Conservation (phyloP, 345 rosid genomes). For the Aurinia saxatilis region DNA sequence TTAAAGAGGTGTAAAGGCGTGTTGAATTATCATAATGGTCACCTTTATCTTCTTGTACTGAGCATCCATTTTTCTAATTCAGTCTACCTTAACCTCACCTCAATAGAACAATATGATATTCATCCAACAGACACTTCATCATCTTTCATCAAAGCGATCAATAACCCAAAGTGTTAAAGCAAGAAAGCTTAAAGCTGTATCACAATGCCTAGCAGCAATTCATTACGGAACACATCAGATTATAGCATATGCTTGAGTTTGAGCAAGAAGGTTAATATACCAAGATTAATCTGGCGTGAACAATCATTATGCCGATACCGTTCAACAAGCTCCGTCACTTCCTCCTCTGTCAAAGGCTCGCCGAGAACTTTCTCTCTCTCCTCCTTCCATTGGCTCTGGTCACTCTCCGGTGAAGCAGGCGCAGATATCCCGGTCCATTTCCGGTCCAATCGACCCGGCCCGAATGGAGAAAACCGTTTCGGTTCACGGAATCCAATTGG, state of each 20-base stretch:
- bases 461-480: slow-evolving; percentile 82
- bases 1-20: no score
- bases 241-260: background rate
- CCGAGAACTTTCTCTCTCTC: slow-evolving; percentile 51
- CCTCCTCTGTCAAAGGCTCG: slow-evolving; percentile 57
- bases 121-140: background rate
- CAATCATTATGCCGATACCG: slow-evolving; percentile 77
- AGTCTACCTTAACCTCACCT: no score
- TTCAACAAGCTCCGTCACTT: slow-evolving; percentile 68
- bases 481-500: slow-evolving; percentile 87
- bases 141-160: background rate
- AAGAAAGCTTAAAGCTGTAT: background rate
- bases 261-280: slow-evolving; percentile 29
- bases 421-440: slow-evolving; percentile 84
- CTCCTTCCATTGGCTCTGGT: slow-evolving; percentile 32
- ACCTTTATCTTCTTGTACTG: no score
- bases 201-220: background rate
- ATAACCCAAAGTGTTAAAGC: background rate
- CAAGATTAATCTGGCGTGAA: slow-evolving; percentile 74
- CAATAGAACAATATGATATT: background rate
- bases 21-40: no score
- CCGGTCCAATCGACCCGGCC: slow-evolving; percentile 77
- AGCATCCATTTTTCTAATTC: no score
- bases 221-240: background rate
- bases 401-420: slow-evolving; percentile 31